Evolutionary conservation across 176 grass and related monocot species (phyloP), one percentile per base, ranked within the genome.

Genomic region (Microstegium vimineum): DNA sequence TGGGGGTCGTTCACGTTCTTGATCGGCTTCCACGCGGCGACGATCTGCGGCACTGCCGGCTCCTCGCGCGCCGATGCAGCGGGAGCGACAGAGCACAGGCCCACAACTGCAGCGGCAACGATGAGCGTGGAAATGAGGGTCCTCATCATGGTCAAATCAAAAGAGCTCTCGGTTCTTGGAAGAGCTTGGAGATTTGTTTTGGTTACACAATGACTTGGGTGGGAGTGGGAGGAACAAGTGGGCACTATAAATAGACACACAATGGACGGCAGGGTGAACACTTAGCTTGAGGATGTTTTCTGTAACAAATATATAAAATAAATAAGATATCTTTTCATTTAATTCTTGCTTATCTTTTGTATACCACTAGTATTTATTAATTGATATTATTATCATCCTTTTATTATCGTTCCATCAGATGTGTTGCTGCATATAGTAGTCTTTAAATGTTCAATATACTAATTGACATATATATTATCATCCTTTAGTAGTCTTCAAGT

Each of bases 1-100:
- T 91, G 80, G 27, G 68, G 61, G 45, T 84, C 80, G n/a, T 20
- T 87, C 61, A 81, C 32, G 62, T 91, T 43, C 37, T 64, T 63
- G 67, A 91, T 87, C 6, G 49, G 75, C 3, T 3, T 33, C 80
- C 80, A 91, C 10, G n/a, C 22, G 2, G 70, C 81, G 5, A 8
- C 10, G 11, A 30, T 2, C 3, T 36, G 3, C 49, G 49, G 47
- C 47, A 8, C 2, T 11, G 10, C 1, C 12, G 66, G 32, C 42
- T 0, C 47, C 35, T 2, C 51, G 26, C 22, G 25, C 10, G 32
- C 43, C 2, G 77, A 25, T 1, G 45, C 17, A 0, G 33, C 18
- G 7, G 34, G 6, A 10, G 35, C 33, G 22, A 52, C 8, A 15
- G 45, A 43, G 26, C 69, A 81, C 18, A 68, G 16, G 3, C 10